phyloP scores from a whole-genome alignment of 169 alveolate species.

The Sarcocystis neurona region DNA sequence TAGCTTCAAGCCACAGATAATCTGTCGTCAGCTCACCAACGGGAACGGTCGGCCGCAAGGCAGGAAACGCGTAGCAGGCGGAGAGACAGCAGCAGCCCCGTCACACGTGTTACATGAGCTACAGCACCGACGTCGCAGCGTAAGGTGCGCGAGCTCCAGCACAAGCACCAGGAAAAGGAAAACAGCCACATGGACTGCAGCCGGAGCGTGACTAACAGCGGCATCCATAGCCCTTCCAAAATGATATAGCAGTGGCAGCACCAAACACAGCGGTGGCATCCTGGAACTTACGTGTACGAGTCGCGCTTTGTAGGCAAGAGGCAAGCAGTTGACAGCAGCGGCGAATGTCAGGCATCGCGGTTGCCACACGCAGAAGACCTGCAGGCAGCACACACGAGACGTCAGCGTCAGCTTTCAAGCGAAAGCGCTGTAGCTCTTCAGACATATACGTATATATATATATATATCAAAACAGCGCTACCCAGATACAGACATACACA shows the following conservation, averaged over 20 bases:
- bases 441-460: not conserved
- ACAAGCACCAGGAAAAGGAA: not conserved
- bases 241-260: not conserved
- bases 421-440: not conserved
- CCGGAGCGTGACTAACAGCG: not conserved
- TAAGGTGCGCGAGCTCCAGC: not conserved
- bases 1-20: too few relatives aligned
- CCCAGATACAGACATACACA: too few relatives aligned
- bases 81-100: too few relatives aligned
- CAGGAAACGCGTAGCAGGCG: not conserved
- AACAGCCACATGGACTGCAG: not conserved
- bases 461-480: too few relatives aligned
- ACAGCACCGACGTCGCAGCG: too few relatives aligned
- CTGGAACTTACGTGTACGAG: not conserved
- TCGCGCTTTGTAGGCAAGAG: not conserved
- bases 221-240: not conserved
- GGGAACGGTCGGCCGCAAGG: not conserved
- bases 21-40: too few relatives aligned
- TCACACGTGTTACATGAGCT: too few relatives aligned
- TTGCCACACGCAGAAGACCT: not conserved
- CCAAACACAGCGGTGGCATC: too few relatives aligned
- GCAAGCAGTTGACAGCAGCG: not conserved
- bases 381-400: not conserved
- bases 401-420: not conserved
- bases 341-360: conserved; percentile 11